Conservation (phyloP, 345 rosid species). For the Moringa oleifera region DNA sequence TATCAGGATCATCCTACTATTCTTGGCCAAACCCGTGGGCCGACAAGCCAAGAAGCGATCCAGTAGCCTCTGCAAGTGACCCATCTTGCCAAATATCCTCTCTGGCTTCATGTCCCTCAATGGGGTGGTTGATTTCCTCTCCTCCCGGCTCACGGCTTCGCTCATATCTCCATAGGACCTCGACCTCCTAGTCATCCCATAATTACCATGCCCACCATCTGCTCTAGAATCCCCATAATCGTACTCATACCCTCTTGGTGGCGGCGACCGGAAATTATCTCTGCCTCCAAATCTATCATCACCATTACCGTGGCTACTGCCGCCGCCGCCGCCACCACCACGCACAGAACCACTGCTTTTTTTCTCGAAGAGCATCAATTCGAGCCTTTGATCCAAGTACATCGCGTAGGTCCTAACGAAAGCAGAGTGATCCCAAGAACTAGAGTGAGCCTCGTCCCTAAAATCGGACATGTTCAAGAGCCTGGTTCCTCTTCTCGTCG, state of each 20-base stretch:
- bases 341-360: slow-evolving; percentile 21
- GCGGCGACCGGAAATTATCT: slow-evolving; percentile 67
- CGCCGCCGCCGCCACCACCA: slow-evolving; percentile 20
- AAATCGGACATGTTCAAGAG: slow-evolving; percentile 83
- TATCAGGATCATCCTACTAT: slow-evolving; percentile 60
- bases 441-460: slow-evolving; percentile 70
- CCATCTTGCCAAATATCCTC: slow-evolving; percentile 76
- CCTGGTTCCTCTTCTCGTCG: slow-evolving; percentile 70
- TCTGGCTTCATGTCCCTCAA: slow-evolving; percentile 70
- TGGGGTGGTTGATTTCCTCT: slow-evolving; percentile 49
- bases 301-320: slow-evolving; percentile 30
- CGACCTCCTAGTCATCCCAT: slow-evolving; percentile 45
- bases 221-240: slow-evolving; percentile 46
- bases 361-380: slow-evolving; percentile 44
- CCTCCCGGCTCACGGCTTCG: slow-evolving; percentile 38
- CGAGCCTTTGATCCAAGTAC: slow-evolving; percentile 81
- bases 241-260: slow-evolving; percentile 48
- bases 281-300: slow-evolving; percentile 29
- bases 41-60: slow-evolving; percentile 78
- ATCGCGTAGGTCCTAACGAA: slow-evolving; percentile 67
- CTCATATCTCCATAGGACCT: slow-evolving; percentile 69
- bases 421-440: slow-evolving; percentile 84
- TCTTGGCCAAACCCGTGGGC: slow-evolving; percentile 79
- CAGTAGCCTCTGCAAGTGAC: slow-evolving; percentile 76
- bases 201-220: slow-evolving; percentile 28